Conservation (phyloP, 2,329 filamentous ascomycete genomes). For the Fusarium siculi region DNA sequence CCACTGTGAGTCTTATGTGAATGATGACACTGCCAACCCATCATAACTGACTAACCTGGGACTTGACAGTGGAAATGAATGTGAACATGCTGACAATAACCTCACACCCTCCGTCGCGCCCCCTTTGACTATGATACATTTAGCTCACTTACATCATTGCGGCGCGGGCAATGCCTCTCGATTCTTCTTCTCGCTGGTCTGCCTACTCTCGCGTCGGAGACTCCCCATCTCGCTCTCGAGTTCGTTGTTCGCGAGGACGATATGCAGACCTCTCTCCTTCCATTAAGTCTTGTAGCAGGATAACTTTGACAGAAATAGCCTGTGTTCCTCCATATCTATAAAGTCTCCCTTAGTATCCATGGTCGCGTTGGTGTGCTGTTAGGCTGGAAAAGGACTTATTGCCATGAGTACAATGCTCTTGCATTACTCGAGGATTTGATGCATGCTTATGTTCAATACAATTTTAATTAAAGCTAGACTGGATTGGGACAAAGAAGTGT, state of each 20-base stretch:
- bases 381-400: neutral
- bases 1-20: neutral
- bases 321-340: fast-evolving
- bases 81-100: neutral
- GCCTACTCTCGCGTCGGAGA: neutral
- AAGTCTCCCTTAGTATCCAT: fast-evolving
- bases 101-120: too few relatives aligned
- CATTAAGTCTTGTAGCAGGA: fast-evolving
- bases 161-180: neutral
- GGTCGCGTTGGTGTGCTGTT: neutral
- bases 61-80: neutral
- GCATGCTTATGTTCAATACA: fast-evolving
- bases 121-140: too few relatives aligned
- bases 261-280: neutral
- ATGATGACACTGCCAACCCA: neutral
- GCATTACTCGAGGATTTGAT: neutral
- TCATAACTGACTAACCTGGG: neutral
- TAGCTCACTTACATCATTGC: neutral
- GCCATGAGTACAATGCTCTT: too few relatives aligned
- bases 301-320: neutral
- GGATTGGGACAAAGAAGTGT: fast-evolving
- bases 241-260: neutral
- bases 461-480: fast-evolving
- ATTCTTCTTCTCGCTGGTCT: neutral
- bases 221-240: too few relatives aligned